These are phyloP conservation scores for Hibiscus tridactylites DNA, from an alignment of 345 rosid species.

Conservation along the genomic window DNA sequence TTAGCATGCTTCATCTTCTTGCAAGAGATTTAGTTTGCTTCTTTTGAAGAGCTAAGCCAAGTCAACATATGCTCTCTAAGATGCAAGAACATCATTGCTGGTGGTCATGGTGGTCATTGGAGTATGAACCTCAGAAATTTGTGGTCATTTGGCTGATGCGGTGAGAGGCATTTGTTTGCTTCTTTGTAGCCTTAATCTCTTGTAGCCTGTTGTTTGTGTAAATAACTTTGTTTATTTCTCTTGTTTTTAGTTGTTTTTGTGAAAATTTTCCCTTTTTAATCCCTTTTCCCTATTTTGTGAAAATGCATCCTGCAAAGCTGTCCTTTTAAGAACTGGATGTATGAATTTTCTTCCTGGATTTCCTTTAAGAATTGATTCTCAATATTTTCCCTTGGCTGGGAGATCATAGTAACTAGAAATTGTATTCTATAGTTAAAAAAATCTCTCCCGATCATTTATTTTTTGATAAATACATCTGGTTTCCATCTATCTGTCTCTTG, in stretches of 20 bases:
- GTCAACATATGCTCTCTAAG: constrained; percentile 23
- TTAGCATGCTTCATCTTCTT: constrained; percentile 23
- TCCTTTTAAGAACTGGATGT: not conserved
- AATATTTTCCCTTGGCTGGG: no score
- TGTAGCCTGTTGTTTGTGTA: constrained; percentile 8
- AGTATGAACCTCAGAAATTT: constrained; percentile 19
- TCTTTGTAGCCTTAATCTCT: constrained; percentile 24
- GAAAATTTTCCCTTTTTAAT: not conserved
- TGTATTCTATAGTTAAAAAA: no score
- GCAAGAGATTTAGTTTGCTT: constrained; percentile 14
- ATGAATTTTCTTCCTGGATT: not conserved
- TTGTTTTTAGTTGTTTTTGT: not conserved
- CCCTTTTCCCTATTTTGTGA: not conserved
- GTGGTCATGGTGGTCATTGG: constrained; percentile 32
- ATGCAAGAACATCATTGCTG: constrained; percentile 32
- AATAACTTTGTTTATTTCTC: not conserved
- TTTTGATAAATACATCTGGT: no score
- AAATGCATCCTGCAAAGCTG: not conserved
- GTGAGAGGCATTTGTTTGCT: constrained; percentile 44
- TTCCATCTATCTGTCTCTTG: no score
- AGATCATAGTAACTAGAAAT: no score
- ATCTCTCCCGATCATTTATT: no score
- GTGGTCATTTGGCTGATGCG: constrained; percentile 29
- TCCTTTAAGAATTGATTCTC: no score
- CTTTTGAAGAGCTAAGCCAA: constrained; percentile 27